Base-by-base conservation (phyloP, 2,329 filamentous ascomycete genomes). In the Exophiala oligosperma region DNA sequence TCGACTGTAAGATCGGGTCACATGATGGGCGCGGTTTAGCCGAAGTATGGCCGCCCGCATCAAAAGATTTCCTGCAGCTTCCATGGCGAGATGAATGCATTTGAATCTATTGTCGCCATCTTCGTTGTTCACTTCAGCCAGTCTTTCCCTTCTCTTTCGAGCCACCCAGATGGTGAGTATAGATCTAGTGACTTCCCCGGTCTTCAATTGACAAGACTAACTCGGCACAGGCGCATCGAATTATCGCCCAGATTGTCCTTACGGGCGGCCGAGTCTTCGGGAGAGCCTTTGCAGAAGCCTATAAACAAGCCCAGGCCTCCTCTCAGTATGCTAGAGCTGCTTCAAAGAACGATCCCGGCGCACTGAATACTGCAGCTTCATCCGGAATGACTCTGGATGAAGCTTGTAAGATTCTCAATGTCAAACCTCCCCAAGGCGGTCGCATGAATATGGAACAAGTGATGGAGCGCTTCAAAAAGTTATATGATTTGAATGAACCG, bases 391-490 rank as follows among this genome's bases (percentile, higher is more conserved):
- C 92, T 7, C 86, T 99, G 69, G 91, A 96, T 67, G 94, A 99
- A 81, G 94, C 94, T 54, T 97, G 92, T 84, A 91, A 92, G 77
- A 97, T 99, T 71, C 84, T 99, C 63, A 96, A 99, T 74, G 92
- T 99, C 67, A 91, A 93, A 74, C 91, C 92, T 38, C 92, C 93
- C 1, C 84, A 89, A 73, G 84, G 82, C 61, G 91, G 90, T 47
- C 82, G 91, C 72, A 82, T 88, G 59, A 89, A 92, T 72, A 79
- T 92, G 72, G 90, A 92, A 68, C 82, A 88, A 65, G 86, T 96
- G 55, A 87, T 89, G 76, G 86, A 89, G 67, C 84, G 92, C 54
- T 99, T 97, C 82, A 97, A 97, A 84, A 86, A 88, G 64, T 79
- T 99, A 49, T 99, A 97, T 73, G 94, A 99, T 75, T 79, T 85